These are phyloP conservation scores for Alternaria brassicae DNA, from an alignment of 2,329 filamentous ascomycete genomes.

Conservation along the genomic window DNA sequence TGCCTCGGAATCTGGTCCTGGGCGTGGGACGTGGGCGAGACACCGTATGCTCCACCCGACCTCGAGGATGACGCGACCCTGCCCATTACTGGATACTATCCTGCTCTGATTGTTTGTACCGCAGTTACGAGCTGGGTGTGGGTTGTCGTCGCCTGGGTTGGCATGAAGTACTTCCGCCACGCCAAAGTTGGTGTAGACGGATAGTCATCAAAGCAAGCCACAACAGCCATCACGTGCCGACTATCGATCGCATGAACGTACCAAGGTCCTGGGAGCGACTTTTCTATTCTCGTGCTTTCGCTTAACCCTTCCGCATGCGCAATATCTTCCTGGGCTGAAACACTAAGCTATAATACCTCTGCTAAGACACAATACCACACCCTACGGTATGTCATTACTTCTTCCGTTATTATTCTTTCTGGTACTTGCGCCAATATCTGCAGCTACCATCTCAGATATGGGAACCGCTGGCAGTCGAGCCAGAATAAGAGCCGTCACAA, in stretches of 20 bases:
- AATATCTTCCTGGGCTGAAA: constrained; percentile 44
- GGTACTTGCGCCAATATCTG: constrained; percentile 4
- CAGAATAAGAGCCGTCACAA: constrained; percentile 14
- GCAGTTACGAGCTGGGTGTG: constrained; percentile 99
- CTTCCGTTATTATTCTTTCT: constrained; percentile 7
- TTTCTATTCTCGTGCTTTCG: constrained; percentile 33
- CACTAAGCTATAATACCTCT: constrained; percentile 37
- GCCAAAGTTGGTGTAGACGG: constrained; percentile 78
- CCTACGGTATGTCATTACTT: constrained; percentile 9
- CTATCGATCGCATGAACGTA: constrained; percentile 19
- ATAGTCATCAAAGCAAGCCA: constrained; percentile 21
- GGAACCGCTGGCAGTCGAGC: constrained; percentile 11
- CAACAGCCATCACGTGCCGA: constrained; percentile 17
- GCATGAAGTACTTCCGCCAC: constrained; percentile 99
- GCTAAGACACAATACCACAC: constrained; percentile 23
- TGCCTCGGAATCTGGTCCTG: constrained; percentile 96
- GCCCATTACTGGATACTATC: constrained; percentile 97
- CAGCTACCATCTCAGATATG: constrained; percentile 22
- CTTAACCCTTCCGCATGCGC: constrained; percentile 37
- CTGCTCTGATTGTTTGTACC: constrained; percentile 89
- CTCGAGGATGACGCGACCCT: constrained; percentile 93
- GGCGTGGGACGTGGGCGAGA: constrained; percentile 98
- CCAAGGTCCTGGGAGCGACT: constrained; percentile 12
- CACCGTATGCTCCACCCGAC: constrained; percentile 92
- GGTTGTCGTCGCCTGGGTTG: constrained; percentile 96